Evolutionary conservation across 116 monocot genomes (phyloP), one percentile per base, ranked within the genome.

Genomic region (Posidonia oceanica): DNA sequence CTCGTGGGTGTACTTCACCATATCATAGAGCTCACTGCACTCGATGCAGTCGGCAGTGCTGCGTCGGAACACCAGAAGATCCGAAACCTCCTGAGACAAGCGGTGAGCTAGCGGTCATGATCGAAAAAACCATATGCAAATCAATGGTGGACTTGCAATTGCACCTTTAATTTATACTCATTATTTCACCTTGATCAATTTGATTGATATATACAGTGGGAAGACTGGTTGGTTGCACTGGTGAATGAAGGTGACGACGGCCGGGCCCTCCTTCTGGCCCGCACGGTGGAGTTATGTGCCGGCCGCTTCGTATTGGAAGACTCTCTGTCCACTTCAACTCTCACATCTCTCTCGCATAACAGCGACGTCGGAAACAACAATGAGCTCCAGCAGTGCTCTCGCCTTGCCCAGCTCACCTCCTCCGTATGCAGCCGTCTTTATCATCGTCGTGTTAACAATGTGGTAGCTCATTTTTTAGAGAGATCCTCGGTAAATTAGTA

Each of bases 141-240:
- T 52, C 13, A 52, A 69, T 52, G 29, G 29, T 29, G 1, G 29
- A 29, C 29, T 29, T 29, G 29, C 29, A 29, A 29, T 29, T 29
- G 29, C 29, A 29, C 29, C 29, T 29, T 29, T 29, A 29, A 29
- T 29, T 29, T 29, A 29, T 29, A 29, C 29, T 29, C 29, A 29
- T 29, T 29, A 29, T 29, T 29, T 29, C 29, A 29, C 29, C 29
- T 29, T 29, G 29, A 29, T 29, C 29, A 29, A 29, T 20, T 4
- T 57, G 37, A 53, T n/a, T 14, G 39, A 10, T 22, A 15, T 39
- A 8, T 65, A 29, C 75, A 95, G 95, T 95, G 95, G 95, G 72
- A 65, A 2, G 81, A 91, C 17, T 95, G 95, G 91, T 18, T 88
- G 54, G 7, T 71, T 68, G 52, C 69, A 14, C 78, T 80, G 73